These are phyloP conservation scores for Barnettozyma siamensis DNA, from an alignment of 805 yeast species.

Conservation along the genomic window DNA sequence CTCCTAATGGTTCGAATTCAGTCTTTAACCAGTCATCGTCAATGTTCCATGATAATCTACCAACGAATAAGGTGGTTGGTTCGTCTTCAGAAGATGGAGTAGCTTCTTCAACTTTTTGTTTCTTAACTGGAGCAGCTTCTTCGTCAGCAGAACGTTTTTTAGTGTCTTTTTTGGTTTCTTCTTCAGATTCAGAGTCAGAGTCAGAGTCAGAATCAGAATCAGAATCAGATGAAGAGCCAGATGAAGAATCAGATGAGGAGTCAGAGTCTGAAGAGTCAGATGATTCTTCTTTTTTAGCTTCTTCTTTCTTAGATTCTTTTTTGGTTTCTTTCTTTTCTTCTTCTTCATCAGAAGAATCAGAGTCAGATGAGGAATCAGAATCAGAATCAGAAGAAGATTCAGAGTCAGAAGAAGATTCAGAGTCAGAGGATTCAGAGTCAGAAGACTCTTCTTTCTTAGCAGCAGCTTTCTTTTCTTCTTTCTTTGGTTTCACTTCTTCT, in stretches of 20 bases:
- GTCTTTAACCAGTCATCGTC: constrained; percentile 91
- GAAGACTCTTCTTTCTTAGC: constrained; percentile 7
- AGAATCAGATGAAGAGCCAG: constrained; percentile 24
- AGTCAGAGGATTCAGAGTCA: constrained; percentile 19
- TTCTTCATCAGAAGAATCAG: constrained; percentile 14
- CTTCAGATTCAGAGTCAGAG: constrained; percentile 17
- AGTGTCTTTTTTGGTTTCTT: constrained; percentile 27
- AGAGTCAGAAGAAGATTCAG: constrained; percentile 15
- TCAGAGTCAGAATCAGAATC: constrained; percentile 15
- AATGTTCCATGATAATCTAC: constrained; percentile 94
- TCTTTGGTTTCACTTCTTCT: constrained; percentile 7
- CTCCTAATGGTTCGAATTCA: constrained; percentile 80
- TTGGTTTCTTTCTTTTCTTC: constrained; percentile 12
- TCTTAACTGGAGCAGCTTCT: constrained; percentile 29
- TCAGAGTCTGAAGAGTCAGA: constrained; percentile 21
- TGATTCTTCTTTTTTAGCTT: constrained; percentile 13
- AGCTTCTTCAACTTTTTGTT: constrained; percentile 31
- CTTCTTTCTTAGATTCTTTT: constrained; percentile 11
- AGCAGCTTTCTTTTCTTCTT: constrained; percentile 6
- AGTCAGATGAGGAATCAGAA: constrained; percentile 26
- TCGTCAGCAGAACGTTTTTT: constrained; percentile 34
- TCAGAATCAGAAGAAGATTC: constrained; percentile 14
- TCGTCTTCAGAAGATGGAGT: constrained; percentile 37
- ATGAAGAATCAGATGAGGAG: constrained; percentile 14
- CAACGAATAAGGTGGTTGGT: constrained; percentile 90